Evolutionary conservation across 1,284 basidiomycete genomes (phyloP), one percentile per base, ranked within the genome.

Genomic region (Ceratobasidium sp.): DNA sequence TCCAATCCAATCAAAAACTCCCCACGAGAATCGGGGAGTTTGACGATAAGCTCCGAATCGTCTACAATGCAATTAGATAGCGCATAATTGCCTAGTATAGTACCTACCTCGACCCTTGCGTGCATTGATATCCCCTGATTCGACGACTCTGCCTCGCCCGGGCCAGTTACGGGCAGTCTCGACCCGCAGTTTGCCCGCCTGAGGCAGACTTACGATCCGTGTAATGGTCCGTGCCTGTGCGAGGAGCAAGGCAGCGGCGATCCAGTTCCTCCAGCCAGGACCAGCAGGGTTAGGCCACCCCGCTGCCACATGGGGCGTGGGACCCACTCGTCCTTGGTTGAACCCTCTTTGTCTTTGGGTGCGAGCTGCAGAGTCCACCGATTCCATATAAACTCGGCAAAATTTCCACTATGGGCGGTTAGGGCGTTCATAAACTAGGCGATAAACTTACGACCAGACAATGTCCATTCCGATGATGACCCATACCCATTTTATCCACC

Each of bases 401-500:
- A 65, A 31, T 65, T 65, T 31, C 62, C 62, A 25, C 62, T 65
- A 15, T 65, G 25, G n/a, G n/a, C n/a, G n/a, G n/a, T n/a, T n/a
- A n/a, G n/a, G n/a, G n/a, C n/a, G n/a, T n/a, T n/a, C n/a, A n/a
- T n/a, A n/a, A n/a, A n/a, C n/a, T n/a, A n/a, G n/a, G n/a, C n/a
- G n/a, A n/a, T n/a, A n/a, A 12, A 65, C 62, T 65, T 38, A 65
- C 62, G 62, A 65, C 62, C 62, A 65, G 27, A 65, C 43, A 34
- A 65, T 65, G n/a, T 65, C 62, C 49, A 65, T 65, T 13, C 62
- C 62, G 3, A 65, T 43, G n/a, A 65, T 10, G 12, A 65, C 50
- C 62, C 62, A 65, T 7, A 65, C 62, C 62, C 62, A 65, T 53
- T 65, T 65, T 52, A 65, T 65, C 62, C 62, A 65, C 62, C 62